Evolutionary conservation across 805 yeast genomes (phyloP).

Genomic region (Yarrowia sp.): DNA sequence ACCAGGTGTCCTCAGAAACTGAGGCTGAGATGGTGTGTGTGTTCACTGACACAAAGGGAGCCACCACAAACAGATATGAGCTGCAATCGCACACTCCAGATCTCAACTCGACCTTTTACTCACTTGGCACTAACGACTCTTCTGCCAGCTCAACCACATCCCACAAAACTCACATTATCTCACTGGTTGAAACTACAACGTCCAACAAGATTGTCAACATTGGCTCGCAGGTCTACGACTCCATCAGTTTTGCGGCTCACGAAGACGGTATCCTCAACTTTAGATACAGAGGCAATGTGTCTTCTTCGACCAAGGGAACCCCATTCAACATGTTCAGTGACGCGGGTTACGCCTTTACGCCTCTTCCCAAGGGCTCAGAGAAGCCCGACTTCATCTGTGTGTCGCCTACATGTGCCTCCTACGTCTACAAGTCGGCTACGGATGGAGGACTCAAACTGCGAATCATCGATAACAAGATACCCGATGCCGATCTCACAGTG

Average conservation of each 20-base stretch:
- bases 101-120: conserved; percentile 32
- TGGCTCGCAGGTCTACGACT: conserved; percentile 25
- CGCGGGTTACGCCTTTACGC: conserved; percentile 44
- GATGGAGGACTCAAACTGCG: conserved; percentile 39
- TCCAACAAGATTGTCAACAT: conserved; percentile 33
- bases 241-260: conserved; percentile 27
- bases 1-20: conserved; percentile 39
- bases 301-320: conserved; percentile 42
- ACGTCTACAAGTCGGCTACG: conserved; percentile 42
- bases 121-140: conserved; percentile 15
- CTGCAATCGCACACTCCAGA: conserved; percentile 34
- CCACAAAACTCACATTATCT: conserved; percentile 20
- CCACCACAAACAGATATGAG: conserved; percentile 22
- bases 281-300: conserved; percentile 41
- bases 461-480: conserved; percentile 41
- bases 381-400: conserved; percentile 45
- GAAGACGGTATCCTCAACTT: conserved; percentile 42
- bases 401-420: conserved; percentile 49
- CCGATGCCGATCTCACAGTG: conserved; percentile 25
- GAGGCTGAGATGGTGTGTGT: conserved; percentile 33
- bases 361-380: conserved; percentile 33
- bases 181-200: conserved; percentile 25
- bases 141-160: conserved; percentile 13
- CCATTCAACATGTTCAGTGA: conserved; percentile 42
- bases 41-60: conserved; percentile 39